Evolutionary conservation across 495 filamentous ascomycete genomes (phyloP), one percentile per base, ranked within the genome.

Genomic region (Neurospora cerealis): DNA sequence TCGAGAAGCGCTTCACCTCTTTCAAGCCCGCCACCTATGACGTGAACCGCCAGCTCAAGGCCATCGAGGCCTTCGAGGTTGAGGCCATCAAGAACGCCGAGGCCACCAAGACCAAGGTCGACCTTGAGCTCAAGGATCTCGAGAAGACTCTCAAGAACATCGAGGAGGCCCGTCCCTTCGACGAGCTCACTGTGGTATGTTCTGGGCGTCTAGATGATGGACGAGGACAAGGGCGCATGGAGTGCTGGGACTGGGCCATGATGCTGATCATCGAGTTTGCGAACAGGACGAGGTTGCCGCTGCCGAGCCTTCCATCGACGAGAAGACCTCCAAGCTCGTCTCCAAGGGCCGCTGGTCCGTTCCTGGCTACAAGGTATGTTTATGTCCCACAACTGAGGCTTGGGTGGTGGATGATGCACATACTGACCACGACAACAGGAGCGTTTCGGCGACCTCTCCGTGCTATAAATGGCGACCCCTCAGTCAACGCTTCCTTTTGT

Each of bases 281-380:
- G 70, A 74, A 41, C 71, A 96, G 94, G 96, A 98, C 83, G 96
- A 99, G 81, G 92, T 99, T 83, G 93, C 91, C 73, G 89, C 91
- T 74, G 96, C 93, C 73, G 91, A 92, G 80, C 96, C 95, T 71
- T 95, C 97, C 78, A 98, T 98, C 83, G 96, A 99, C 83, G 89
- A 95, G 89, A 93, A 94, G 86, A 97, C 94, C 73, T 84, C 91
- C 74, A 89, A 95, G 85, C 88, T 98, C 81, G 94, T 98, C 70
- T 92, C 92, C 82, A 98, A 95, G 89, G 95, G 95, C 84, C 93
- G 94, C 87, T 99, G 96, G 96, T 87, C 89, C 85, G 93, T 96
- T 78, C 93, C 96, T 69, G 96, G 96, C 81, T 99, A 99, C 91
- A 97, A 97, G 93, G 95, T 93, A 84, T 74, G 89, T 85, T 69